A percentile compares a stretch with the other conserved stretches of the same genome.
phyloP scores from a whole-genome alignment of 164 flowering plant species.

The Vitis labrusca region DNA sequence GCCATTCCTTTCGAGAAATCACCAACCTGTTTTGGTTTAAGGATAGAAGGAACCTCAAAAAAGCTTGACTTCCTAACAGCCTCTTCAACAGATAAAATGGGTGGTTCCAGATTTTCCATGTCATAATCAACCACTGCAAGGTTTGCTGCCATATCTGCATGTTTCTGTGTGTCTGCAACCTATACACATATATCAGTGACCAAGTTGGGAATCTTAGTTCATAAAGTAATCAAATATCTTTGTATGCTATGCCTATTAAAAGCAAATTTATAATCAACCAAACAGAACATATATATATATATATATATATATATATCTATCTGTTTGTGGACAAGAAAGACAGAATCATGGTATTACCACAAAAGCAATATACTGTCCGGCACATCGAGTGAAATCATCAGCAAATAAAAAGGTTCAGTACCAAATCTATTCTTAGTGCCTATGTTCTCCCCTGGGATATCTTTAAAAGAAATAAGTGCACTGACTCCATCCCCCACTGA shows the following conservation, averaged over 20 bases:
- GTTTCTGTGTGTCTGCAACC: slow-evolving; percentile 86
- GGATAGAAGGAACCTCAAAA: slow-evolving; percentile 65
- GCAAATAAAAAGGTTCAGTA: slow-evolving; percentile 72
- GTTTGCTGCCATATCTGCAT: slow-evolving; percentile 77
- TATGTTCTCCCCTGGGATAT: slow-evolving; percentile 78
- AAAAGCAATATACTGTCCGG: slow-evolving; percentile 71
- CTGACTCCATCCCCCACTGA: slow-evolving; percentile 40
- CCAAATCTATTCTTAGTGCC: slow-evolving; percentile 59
- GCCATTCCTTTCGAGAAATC: slow-evolving; percentile 78
- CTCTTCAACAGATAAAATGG: slow-evolving; percentile 84
- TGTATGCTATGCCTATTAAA: too few relatives aligned
- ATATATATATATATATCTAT: too few relatives aligned
- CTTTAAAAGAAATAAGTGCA: slow-evolving; percentile 58
- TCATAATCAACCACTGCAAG: slow-evolving; percentile 69
- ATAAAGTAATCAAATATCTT: not conserved
- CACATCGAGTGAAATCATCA: slow-evolving; percentile 58
- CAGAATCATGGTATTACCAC: slow-evolving; percentile 51
- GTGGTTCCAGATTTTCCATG: slow-evolving; percentile 57
- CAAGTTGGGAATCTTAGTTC: not conserved
- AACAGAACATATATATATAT: too few relatives aligned
- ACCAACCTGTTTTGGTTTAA: slow-evolving; percentile 58
- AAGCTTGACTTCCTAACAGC: slow-evolving; percentile 83
- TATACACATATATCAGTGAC: slow-evolving; percentile 12
- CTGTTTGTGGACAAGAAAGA: not conserved
- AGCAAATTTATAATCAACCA: too few relatives aligned